A percentile compares a stretch with the other conserved stretches of the same genome.
phyloP scores from a whole-genome alignment of 768 basidiomycete species.

The Boletus rex-veris region DNA sequence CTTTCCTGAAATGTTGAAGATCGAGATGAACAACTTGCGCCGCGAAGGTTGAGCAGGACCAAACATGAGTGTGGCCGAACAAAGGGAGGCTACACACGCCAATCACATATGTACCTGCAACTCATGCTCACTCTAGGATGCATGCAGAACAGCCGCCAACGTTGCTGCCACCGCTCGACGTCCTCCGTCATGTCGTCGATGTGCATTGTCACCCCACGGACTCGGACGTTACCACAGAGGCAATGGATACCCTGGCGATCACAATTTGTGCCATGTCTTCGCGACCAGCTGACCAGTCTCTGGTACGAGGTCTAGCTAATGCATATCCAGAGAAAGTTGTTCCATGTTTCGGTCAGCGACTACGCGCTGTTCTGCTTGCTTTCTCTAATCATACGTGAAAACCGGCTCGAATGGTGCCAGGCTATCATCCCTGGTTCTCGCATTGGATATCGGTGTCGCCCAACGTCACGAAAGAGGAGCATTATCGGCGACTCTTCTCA shows the following conservation, averaged over 20 bases:
- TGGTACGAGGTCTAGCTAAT: conserved; percentile 63
- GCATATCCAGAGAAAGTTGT: conserved; percentile 63
- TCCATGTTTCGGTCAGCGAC: conserved; percentile 81
- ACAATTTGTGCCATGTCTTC: conserved; percentile 85
- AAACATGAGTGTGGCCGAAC: conserved; percentile 12
- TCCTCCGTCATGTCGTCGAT: conserved; percentile 73
- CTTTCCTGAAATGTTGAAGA: neutral
- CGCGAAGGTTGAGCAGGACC: conserved; percentile 8
- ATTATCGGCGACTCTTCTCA: conserved; percentile 74
- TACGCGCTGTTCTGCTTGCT: conserved; percentile 7
- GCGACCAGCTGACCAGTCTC: conserved; percentile 59
- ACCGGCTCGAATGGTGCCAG: conserved; percentile 36
- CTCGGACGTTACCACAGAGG: conserved; percentile 44
- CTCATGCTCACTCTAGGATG: neutral
- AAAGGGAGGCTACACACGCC: neutral
- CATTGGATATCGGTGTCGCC: conserved; percentile 61
- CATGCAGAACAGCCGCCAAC: neutral
- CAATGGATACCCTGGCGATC: conserved; percentile 56
- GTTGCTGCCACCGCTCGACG: conserved; percentile 29
- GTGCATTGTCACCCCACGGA: conserved; percentile 95
- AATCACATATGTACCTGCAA: neutral
- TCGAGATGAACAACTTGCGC: neutral
- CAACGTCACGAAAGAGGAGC: conserved; percentile 54
- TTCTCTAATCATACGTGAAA: conserved; percentile 9
- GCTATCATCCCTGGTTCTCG: conserved; percentile 94